Evolutionary conservation across 345 rosid genomes (phyloP).

Genomic region (Linum tenue): DNA sequence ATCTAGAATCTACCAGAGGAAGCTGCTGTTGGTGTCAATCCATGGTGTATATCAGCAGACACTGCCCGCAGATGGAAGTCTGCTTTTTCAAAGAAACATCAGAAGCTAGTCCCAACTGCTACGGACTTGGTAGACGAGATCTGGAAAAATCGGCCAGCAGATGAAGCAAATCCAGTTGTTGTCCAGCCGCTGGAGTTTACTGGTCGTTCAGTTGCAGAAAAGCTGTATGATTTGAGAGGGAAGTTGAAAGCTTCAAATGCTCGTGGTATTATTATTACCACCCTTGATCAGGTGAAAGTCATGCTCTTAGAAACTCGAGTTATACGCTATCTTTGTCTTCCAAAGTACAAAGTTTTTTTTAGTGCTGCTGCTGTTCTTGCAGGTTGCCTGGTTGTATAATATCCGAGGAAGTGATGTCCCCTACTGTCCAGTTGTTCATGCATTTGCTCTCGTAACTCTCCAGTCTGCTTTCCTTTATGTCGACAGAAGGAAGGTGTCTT

Average conservation of each 20-base stretch:
- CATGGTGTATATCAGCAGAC: slow-evolving; percentile 82
- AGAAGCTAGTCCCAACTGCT: slow-evolving; percentile 57
- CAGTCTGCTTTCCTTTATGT: slow-evolving; percentile 67
- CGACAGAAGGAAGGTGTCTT: slow-evolving; percentile 64
- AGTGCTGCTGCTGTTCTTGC: slow-evolving; percentile 10
- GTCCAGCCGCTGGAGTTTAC: slow-evolving; percentile 66
- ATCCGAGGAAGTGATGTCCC: slow-evolving; percentile 88
- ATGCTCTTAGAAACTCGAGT: background rate
- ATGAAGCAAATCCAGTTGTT: slow-evolving; percentile 45
- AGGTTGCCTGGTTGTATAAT: slow-evolving; percentile 99
- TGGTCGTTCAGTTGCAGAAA: slow-evolving; percentile 55
- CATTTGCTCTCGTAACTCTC: slow-evolving; percentile 70
- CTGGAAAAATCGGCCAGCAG: slow-evolving; percentile 66
- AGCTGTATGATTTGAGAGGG: slow-evolving; percentile 54
- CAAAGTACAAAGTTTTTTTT: background rate
- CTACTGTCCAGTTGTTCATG: slow-evolving; percentile 88
- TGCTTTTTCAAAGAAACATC: slow-evolving; percentile 52
- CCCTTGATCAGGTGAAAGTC: slow-evolving; percentile 74
- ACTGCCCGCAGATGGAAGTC: slow-evolving; percentile 72
- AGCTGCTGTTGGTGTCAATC: slow-evolving; percentile 71
- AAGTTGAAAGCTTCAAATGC: slow-evolving; percentile 48
- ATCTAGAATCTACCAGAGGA: slow-evolving; percentile 58
- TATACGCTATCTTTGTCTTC: background rate
- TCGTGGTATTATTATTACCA: slow-evolving; percentile 53
- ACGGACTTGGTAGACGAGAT: slow-evolving; percentile 77